Percentiles rank a stretch among this genome's conserved stretches.
These are phyloP conservation scores for Phlebopus sp. DNA, from an alignment of 1,284 basidiomycete species.

Conservation along the genomic window DNA sequence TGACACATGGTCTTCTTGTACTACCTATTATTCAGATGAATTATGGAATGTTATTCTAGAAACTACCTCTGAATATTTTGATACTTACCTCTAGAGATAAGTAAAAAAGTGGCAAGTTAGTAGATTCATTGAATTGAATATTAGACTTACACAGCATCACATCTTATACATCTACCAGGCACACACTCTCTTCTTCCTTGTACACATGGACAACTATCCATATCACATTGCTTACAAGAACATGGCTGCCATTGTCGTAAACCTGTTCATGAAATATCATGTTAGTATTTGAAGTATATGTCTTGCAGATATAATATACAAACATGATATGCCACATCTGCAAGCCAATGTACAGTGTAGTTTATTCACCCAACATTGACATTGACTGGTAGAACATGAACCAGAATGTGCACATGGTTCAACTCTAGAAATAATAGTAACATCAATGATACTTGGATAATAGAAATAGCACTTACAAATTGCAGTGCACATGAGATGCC, in stretches of 20 bases:
- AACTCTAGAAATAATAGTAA: constrained; percentile 19
- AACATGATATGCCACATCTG: constrained; percentile 38
- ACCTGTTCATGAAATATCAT: constrained; percentile 11
- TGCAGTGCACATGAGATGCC: background rate
- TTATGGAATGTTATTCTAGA: background rate
- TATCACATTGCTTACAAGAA: constrained; percentile 20
- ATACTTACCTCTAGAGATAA: constrained; percentile 22
- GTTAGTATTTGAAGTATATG: background rate
- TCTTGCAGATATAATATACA: constrained; percentile 7
- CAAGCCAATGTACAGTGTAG: constrained; percentile 39
- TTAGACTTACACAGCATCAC: constrained; percentile 26
- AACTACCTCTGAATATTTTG: background rate
- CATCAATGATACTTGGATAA: background rate
- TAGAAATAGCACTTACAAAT: constrained; percentile 11
- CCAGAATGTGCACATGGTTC: constrained; percentile 41
- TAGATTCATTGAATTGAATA: background rate
- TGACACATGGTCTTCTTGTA: constrained; percentile 15
- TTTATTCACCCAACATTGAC: constrained; percentile 33
- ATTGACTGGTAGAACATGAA: constrained; percentile 31
- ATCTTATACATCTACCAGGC: constrained; percentile 26
- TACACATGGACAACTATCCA: constrained; percentile 16
- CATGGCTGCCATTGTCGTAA: constrained; percentile 27
- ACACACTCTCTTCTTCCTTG: constrained; percentile 20
- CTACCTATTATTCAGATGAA: constrained; percentile 14
- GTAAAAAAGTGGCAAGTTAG: background rate